Conservation (phyloP, 192 early-diverging fungal genomes). For the Cladochytrium replicatum region DNA sequence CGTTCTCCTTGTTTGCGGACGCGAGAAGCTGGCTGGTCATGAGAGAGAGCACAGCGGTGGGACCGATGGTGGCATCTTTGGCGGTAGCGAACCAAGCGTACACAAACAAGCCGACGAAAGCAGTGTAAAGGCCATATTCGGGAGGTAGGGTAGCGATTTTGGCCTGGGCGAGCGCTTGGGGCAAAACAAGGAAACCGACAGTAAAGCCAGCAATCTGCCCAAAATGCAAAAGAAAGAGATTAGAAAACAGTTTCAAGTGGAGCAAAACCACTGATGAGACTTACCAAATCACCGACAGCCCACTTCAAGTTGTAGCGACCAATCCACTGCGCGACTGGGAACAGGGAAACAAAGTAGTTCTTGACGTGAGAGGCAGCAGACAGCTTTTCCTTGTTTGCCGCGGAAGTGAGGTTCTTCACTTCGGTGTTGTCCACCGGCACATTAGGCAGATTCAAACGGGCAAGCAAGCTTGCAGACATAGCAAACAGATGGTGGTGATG, state of each 20-base stretch:
- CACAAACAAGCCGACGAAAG: constrained; percentile 55
- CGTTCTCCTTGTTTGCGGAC: constrained; percentile 14
- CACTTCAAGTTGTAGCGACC: constrained; percentile 51
- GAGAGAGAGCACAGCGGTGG: constrained; percentile 69
- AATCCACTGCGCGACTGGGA: constrained; percentile 45
- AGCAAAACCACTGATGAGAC: no score
- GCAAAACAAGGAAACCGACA: constrained; percentile 62
- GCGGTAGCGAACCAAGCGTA: constrained; percentile 67
- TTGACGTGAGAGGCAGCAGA: neutral
- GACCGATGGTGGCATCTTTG: constrained; percentile 63
- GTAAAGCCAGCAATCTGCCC: constrained; percentile 66
- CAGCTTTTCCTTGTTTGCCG: no score
- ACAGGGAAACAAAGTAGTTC: constrained; percentile 18
- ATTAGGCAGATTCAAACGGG: no score
- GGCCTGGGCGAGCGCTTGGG: constrained; percentile 49
- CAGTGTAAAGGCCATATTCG: constrained; percentile 67
- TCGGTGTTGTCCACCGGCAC: no score
- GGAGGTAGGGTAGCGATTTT: constrained; percentile 64
- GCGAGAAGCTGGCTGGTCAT: constrained; percentile 58
- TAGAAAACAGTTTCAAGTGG: no score
- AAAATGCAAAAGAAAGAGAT: no score
- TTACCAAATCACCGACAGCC: constrained; percentile 57
- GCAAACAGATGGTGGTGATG: no score
- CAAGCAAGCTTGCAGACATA: no score
- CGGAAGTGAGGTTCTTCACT: no score